phyloP scores from a whole-genome alignment of 2,329 filamentous ascomycete species.

The Botryotinia globosa region DNA sequence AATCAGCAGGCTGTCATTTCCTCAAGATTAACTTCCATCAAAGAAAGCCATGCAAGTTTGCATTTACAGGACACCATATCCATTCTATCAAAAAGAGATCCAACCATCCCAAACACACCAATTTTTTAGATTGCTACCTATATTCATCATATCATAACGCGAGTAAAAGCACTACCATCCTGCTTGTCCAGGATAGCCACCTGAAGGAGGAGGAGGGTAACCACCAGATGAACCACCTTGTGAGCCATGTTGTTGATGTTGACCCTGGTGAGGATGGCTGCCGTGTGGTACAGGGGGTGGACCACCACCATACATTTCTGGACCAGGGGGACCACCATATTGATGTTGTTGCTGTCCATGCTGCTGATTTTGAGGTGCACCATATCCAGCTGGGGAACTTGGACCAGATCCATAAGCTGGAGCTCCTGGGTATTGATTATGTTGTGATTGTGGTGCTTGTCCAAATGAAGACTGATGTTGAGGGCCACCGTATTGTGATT shows the following conservation, averaged over 20 bases:
- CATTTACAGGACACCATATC: constrained; percentile 19
- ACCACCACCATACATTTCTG: constrained; percentile 14
- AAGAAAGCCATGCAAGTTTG: background rate
- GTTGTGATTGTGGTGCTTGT: constrained; percentile 21
- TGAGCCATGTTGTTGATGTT: constrained; percentile 19
- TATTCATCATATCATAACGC: constrained; percentile 7
- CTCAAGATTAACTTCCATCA: background rate
- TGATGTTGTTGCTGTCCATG: constrained; percentile 9
- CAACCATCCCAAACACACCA: background rate
- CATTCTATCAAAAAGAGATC: background rate
- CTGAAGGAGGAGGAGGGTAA: constrained; percentile 14
- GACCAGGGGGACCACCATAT: constrained; percentile 5
- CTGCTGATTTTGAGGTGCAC: constrained; percentile 6
- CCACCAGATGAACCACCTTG: constrained; percentile 18
- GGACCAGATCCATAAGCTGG: constrained; percentile 21
- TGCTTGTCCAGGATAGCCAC: constrained; percentile 18
- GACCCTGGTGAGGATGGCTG: constrained; percentile 21
- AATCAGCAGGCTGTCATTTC: background rate
- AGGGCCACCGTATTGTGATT: constrained; percentile 32
- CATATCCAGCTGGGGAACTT: constrained; percentile 23
- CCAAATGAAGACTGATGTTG: constrained; percentile 32
- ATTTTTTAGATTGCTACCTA: background rate
- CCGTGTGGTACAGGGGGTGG: constrained; percentile 16
- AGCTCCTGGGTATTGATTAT: constrained; percentile 27
- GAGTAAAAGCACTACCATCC: constrained; percentile 13